Conservation (phyloP, 441 rosid species). For the Brassica balearica region DNA sequence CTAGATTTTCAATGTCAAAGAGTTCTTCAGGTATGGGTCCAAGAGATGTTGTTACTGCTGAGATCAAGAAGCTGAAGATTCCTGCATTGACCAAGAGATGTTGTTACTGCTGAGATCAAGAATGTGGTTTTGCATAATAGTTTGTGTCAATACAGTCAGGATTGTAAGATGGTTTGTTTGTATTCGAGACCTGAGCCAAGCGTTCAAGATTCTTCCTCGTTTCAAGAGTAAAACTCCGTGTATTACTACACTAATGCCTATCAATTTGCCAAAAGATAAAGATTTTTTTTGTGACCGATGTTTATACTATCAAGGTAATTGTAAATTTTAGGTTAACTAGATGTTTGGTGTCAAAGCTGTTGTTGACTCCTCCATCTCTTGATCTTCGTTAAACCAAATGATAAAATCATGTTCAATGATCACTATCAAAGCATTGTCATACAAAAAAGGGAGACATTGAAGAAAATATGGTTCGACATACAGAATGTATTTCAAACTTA, state of each 20-base stretch:
- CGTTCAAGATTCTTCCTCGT: no score
- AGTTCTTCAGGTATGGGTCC: constrained; percentile 62
- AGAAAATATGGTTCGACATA: not conserved
- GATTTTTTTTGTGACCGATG: not conserved
- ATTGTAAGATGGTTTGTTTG: no score
- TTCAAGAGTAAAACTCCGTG: not conserved
- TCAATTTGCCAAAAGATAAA: not conserved
- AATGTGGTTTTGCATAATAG: no score
- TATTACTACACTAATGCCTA: constrained; percentile 14
- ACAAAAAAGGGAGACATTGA: not conserved
- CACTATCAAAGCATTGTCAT: no score
- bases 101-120: no score
- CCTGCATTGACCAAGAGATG: constrained; percentile 57
- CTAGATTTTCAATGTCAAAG: constrained; percentile 61
- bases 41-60: constrained; percentile 58
- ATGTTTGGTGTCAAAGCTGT: not conserved
- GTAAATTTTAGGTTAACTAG: not conserved
- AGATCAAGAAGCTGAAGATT: constrained; percentile 73
- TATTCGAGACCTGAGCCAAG: no score
- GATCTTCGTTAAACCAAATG: no score
- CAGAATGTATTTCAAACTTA: not conserved
- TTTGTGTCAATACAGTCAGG: no score
- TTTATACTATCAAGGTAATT: no score
- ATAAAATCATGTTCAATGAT: no score
- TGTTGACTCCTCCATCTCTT: not conserved